phyloP scores from a whole-genome alignment of 1,139 yeast genomes.

The Suhomyces coccinellae region DNA sequence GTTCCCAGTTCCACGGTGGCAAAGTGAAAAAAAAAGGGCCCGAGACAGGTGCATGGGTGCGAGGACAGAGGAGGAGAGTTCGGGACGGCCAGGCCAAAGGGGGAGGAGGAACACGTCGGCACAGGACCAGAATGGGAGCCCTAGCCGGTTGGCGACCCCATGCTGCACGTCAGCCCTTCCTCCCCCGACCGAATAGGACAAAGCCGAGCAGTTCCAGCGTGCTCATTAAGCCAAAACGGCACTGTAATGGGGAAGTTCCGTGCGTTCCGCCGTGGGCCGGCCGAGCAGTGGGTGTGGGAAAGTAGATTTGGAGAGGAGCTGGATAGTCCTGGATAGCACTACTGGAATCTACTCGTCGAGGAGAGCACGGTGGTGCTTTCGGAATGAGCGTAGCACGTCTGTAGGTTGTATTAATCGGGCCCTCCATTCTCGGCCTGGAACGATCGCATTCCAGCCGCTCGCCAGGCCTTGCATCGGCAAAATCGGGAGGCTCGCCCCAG shows the following conservation, averaged over 20 bases:
- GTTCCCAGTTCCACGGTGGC: no score
- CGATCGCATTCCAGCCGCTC: not conserved
- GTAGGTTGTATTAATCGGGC: not conserved
- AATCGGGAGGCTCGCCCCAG: not conserved
- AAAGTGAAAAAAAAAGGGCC: no score
- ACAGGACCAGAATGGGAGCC: no score
- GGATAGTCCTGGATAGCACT: no score
- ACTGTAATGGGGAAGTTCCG: not conserved
- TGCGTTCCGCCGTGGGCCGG: not conserved
- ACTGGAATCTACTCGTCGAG: no score
- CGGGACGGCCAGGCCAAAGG: no score
- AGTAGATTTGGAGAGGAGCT: no score
- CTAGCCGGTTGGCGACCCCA: not conserved
- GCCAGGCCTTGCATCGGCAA: not conserved
- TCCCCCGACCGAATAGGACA: not conserved
- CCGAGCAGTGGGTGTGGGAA: no score
- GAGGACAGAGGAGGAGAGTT: no score
- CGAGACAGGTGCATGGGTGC: no score
- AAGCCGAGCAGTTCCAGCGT: not conserved
- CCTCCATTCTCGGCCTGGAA: not conserved
- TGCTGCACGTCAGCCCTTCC: not conserved
- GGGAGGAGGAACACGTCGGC: no score
- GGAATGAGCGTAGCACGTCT: not conserved
- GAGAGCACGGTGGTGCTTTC: no score
- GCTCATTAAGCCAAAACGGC: not conserved